Conservation (phyloP, 495 filamentous ascomycete genomes). For the Pyrenopolyporus hunteri region DNA sequence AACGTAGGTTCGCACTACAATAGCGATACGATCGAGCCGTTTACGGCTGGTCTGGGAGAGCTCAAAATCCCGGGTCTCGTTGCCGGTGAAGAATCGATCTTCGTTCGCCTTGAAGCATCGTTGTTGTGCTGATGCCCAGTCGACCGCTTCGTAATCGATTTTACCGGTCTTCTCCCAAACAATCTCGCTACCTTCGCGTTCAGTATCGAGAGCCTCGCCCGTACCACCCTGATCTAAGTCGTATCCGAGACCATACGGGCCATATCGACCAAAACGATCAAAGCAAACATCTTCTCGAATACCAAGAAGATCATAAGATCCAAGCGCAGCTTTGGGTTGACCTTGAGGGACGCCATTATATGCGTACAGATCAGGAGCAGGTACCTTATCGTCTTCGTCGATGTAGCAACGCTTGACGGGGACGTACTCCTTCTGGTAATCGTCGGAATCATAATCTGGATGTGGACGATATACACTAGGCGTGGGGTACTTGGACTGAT, state of each 20-base stretch:
- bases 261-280: slow-evolving; percentile 87
- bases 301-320: slow-evolving; percentile 78
- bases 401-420: slow-evolving; percentile 77
- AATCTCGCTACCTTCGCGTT: slow-evolving; percentile 69
- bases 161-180: slow-evolving; percentile 74
- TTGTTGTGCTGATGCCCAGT: slow-evolving; percentile 78
- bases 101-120: slow-evolving; percentile 71
- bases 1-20: slow-evolving; percentile 75
- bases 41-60: slow-evolving; percentile 31
- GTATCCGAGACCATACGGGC: slow-evolving; percentile 91
- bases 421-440: slow-evolving; percentile 65
- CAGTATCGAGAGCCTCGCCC: slow-evolving; percentile 76
- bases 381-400: slow-evolving; percentile 63
- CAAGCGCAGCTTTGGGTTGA: slow-evolving; percentile 80
- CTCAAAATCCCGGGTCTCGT: slow-evolving; percentile 41
- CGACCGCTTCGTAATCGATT: slow-evolving; percentile 74
- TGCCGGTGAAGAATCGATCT: slow-evolving; percentile 60
- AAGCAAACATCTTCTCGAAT: slow-evolving; percentile 88
- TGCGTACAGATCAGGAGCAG: slow-evolving; percentile 68
- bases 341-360: slow-evolving; percentile 77
- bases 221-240: slow-evolving; percentile 73
- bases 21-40: slow-evolving; percentile 65
- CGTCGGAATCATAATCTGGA: slow-evolving; percentile 65
- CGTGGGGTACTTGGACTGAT: slow-evolving; percentile 50
- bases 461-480: slow-evolving; percentile 72